Base-by-base conservation (phyloP, 345 rosid species). In the Litchi chinensis region DNA sequence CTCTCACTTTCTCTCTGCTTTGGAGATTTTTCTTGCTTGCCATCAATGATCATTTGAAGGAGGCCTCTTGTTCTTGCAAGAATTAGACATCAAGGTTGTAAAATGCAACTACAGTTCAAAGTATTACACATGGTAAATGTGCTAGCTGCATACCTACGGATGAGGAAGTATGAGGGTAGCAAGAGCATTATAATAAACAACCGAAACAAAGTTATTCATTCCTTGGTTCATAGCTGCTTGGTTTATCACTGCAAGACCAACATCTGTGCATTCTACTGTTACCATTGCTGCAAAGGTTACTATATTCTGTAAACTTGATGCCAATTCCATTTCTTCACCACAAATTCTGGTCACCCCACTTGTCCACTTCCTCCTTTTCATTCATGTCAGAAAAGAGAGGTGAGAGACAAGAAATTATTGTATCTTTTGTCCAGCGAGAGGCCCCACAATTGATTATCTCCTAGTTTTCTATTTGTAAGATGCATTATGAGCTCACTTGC, bases 141-240 rank as follows among this genome's bases (percentile, higher is more conserved):
- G 6, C 26, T 59, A 7, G 63, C 6, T 18, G 24, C 24, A 46
- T 1, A 87, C 90, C 90, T 76, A 82, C 22, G 60, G 69, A 88
- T 79, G 81, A 88, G 15, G 79, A 79, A 79, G 89, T 57, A 88
- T 21, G 21, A 86, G 80, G 24, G 90, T 70, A 50, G 75, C 87
- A 26, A 88, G 87, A 50, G 85, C 86, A 72, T 90, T 87, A 66
- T 56, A 86, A 79, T 90, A 88, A 57, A 85, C 85, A 68, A 88
- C 85, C 63, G 86, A 82, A 68, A 88, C 91, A 78, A 86, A 76
- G 32, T 79, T 85, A 89, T 87, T 89, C 83, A 91, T 83, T 72
- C 94, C 94, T 65, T 77, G 62, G 0, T 70, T 79, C 71, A 87
- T 80, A 39, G 91, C 94, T 68, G 86, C 90, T 76, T 91, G 88